Percentiles rank a stretch among this genome's conserved stretches.
These are phyloP conservation scores for Ambrosia trifida DNA, from an alignment of 129 eudicot genomes.

Conservation along the genomic window DNA sequence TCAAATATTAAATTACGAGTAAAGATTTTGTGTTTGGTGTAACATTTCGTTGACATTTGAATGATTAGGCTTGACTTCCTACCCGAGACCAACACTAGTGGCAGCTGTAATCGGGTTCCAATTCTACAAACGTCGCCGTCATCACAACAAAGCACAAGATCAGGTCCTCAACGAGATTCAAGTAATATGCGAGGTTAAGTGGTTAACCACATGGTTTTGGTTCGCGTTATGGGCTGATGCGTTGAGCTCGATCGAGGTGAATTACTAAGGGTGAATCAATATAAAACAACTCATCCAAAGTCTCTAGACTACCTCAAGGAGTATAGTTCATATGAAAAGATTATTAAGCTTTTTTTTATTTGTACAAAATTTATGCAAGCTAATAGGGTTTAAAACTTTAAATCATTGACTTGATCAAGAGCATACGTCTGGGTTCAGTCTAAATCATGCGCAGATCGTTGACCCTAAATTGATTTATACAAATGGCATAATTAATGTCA, in stretches of 20 bases:
- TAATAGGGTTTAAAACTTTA: neutral
- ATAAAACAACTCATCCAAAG: slow-evolving; percentile 1
- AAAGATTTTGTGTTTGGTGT: neutral
- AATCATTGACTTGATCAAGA: slow-evolving; percentile 15
- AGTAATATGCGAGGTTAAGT: too few relatives aligned
- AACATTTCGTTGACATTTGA: neutral
- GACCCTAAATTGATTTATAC: slow-evolving; percentile 4
- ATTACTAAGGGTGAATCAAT: neutral
- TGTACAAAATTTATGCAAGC: neutral
- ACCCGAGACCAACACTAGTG: slow-evolving; percentile 55
- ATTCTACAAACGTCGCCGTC: slow-evolving; percentile 58
- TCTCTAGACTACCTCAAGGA: neutral
- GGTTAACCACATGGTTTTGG: too few relatives aligned
- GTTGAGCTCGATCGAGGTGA: neutral
- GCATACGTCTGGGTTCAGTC: slow-evolving; percentile 3
- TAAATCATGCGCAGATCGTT: neutral
- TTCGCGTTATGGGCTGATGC: too few relatives aligned
- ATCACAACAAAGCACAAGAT: slow-evolving; percentile 11
- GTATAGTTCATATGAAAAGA: neutral
- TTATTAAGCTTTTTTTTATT: neutral
- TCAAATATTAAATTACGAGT: too few relatives aligned
- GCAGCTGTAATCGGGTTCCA: slow-evolving; percentile 46
- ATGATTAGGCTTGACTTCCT: slow-evolving; percentile 19
- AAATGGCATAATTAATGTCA: neutral
- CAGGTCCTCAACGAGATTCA: too few relatives aligned